phyloP scores from a whole-genome alignment of 768 basidiomycete genomes.

The Phanerochaete carnosa region DNA sequence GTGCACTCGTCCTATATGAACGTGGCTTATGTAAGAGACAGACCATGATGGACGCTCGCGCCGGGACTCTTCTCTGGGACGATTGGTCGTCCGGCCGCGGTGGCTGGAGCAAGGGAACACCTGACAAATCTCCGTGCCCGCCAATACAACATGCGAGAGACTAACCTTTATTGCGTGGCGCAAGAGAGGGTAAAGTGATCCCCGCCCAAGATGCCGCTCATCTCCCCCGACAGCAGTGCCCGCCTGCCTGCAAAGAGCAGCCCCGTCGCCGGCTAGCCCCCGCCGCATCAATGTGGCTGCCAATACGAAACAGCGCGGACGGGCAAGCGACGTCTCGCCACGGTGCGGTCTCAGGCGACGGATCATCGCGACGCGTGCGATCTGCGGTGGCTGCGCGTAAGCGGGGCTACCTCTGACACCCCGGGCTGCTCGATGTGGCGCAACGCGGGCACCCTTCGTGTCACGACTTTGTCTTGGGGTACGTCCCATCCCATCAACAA shows the following conservation, averaged over 20 bases:
- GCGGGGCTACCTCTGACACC: not conserved
- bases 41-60: not conserved
- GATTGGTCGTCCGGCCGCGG: not conserved
- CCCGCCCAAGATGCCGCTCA: not conserved
- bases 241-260: not conserved
- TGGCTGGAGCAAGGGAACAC: not conserved
- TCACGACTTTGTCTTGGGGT: too few relatives aligned
- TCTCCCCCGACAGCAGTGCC: not conserved
- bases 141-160: not conserved
- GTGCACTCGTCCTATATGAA: not conserved
- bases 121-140: not conserved
- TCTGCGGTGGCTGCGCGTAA: too few relatives aligned
- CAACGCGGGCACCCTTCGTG: not conserved
- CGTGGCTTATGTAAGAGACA: not conserved
- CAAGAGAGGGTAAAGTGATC: not conserved
- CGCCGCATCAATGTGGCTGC: too few relatives aligned
- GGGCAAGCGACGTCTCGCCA: too few relatives aligned
- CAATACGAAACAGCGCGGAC: too few relatives aligned
- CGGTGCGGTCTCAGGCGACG: too few relatives aligned
- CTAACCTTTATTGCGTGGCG: not conserved
- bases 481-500: too few relatives aligned
- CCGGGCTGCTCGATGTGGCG: not conserved
- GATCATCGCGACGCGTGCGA: too few relatives aligned
- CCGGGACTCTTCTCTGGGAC: not conserved
- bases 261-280: too few relatives aligned